Base-by-base conservation (phyloP, 2,329 filamentous ascomycete species). In the Neocatenulostroma microsporum region DNA sequence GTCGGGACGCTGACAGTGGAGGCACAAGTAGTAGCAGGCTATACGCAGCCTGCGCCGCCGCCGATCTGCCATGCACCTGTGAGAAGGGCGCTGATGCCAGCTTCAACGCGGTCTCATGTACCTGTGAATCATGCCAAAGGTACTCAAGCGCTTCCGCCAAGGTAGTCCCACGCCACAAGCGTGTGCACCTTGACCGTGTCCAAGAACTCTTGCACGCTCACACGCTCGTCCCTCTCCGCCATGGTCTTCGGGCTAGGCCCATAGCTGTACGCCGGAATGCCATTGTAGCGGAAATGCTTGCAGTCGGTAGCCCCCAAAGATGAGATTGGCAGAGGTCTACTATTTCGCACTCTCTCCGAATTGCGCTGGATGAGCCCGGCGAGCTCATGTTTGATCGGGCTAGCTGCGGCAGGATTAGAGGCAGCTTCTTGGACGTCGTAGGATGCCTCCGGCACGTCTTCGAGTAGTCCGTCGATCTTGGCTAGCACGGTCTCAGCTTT, bases 241-340 rank as follows among this genome's bases (percentile, higher is more conserved):
- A 46, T 58, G 1, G 51, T 51, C 11, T 47, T 45, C n/a, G 58
- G 55, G 25, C 48, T 50, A 6, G 48, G 49, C 1, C 62, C 59
- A 42, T 57, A 62, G 2, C 60, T 51, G 45, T 62, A 66, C 2
- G 58, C 61, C 1, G 61, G 61, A 3, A 64, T 45, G 1, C 50
- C 52, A 7, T 47, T 47, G 41, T 63, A 61, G 12, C 63, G 47
- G 39, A 59, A 66, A 40, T 61, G 59, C 41, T 67, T 65, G 34
- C 58, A 62, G 32, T 65, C 61, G 2, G 63, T 67, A 2, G 61
- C 62, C 9, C 62, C 62, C 23, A 66, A 45, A 7, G 51, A 56
- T 3, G 61, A 59, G 24, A 64, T 61, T 1, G 56, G 53, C 9
- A 59, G 35, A 2, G 61, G 58, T 25, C 38, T 42, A 19, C 42